These are phyloP conservation scores for Primulina huaijiensis DNA, from an alignment of 257 asterid species.

Conservation along the genomic window DNA sequence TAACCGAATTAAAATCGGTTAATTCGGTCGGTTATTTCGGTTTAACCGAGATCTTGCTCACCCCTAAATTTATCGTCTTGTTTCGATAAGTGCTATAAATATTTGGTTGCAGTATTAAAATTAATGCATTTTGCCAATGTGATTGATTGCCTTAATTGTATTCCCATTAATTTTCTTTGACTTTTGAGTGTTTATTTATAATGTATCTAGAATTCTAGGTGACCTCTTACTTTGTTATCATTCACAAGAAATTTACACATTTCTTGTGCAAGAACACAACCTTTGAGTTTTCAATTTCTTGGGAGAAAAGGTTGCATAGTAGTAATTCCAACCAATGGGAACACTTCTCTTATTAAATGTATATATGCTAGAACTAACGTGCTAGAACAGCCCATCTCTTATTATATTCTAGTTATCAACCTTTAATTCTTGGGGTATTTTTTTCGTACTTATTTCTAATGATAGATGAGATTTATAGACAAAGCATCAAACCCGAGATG, in stretches of 20 bases:
- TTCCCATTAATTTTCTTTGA: not conserved
- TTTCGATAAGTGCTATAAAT: not conserved
- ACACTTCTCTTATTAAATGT: not conserved
- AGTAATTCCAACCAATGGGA: not conserved
- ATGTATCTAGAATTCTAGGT: not conserved
- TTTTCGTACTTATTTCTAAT: too few species aligned
- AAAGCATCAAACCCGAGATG: too few species aligned
- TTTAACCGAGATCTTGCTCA: too few species aligned
- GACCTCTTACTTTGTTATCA: not conserved
- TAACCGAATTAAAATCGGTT: too few species aligned
- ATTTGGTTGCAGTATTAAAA: too few species aligned
- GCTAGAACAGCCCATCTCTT: too few species aligned
- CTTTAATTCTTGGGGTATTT: too few species aligned
- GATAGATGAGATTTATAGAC: too few species aligned
- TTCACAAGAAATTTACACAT: constrained; percentile 20
- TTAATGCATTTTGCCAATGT: not conserved
- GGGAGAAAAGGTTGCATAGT: constrained; percentile 20
- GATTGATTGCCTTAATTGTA: not conserved
- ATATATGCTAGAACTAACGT: not conserved
- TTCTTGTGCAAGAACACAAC: constrained; percentile 17
- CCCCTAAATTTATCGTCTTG: not conserved
- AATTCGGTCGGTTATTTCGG: too few species aligned
- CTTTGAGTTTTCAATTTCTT: constrained; percentile 28
- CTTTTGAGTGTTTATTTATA: not conserved
- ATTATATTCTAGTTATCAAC: too few species aligned